Percentiles rank a stretch among this genome's conserved stretches.
Evolutionary conservation across 306 rosid genomes (phyloP).

Genomic region (Biancaea sappan): DNA sequence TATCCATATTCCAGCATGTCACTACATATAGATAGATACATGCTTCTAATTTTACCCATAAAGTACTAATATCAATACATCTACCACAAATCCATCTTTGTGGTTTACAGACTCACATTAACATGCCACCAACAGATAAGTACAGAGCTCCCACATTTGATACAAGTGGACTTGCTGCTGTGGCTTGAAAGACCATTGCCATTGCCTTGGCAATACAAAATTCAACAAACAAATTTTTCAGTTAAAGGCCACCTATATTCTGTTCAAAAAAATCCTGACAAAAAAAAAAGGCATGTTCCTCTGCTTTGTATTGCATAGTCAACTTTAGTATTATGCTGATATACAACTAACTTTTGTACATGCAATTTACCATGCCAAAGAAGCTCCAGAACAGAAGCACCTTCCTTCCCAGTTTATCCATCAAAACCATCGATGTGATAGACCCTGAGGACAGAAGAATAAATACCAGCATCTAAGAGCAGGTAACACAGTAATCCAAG

Average conservation of each 20-base stretch:
- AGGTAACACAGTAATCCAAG: conserved; percentile 10
- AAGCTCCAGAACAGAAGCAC: conserved; percentile 90
- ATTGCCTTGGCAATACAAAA: conserved; percentile 52
- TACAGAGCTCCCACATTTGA: conserved; percentile 58
- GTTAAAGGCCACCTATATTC: neutral
- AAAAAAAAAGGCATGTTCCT: conserved; percentile 1
- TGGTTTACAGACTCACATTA: conserved; percentile 66
- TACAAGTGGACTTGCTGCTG: conserved; percentile 63
- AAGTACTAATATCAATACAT: conserved; percentile 27
- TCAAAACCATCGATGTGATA: conserved; percentile 74
- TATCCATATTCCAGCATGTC: conserved; percentile 15
- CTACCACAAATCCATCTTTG: conserved; percentile 18
- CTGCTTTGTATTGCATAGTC: neutral
- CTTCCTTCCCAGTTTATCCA: conserved; percentile 97
- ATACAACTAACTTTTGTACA: conserved; percentile 5
- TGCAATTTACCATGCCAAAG: conserved; percentile 81
- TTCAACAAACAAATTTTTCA: conserved; percentile 15
- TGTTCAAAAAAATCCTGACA: conserved; percentile 11
- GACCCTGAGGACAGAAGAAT: conserved; percentile 63
- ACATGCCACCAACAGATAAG: conserved; percentile 92
- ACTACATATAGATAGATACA: neutral
- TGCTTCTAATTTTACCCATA: conserved; percentile 4
- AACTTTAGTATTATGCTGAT: neutral
- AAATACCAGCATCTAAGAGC: conserved; percentile 35
- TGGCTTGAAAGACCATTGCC: conserved; percentile 76